Percentiles rank a stretch among this genome's conserved stretches.
Evolutionary conservation across 2,329 filamentous ascomycete species (phyloP).

Genomic region (Fusarium chaquense): DNA sequence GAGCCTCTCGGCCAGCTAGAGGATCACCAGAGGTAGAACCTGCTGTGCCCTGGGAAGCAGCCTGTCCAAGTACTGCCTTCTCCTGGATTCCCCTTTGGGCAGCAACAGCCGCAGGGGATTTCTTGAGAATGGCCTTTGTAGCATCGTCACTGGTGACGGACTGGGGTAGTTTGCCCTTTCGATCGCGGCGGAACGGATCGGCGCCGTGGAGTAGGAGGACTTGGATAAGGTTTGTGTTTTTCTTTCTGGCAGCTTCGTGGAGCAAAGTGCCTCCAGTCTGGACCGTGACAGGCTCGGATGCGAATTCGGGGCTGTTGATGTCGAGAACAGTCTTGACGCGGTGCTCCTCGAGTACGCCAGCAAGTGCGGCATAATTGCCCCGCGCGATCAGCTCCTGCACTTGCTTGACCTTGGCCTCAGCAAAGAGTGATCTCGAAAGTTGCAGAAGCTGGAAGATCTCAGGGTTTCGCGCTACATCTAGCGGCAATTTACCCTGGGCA

Average conservation of each 20-base stretch:
- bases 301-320: constrained; percentile 91
- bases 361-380: constrained; percentile 81
- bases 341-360: constrained; percentile 84
- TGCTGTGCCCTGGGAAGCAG: constrained; percentile 66
- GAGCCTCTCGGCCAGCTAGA: constrained; percentile 82
- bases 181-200: constrained; percentile 94
- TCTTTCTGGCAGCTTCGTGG: constrained; percentile 91
- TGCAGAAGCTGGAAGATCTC: constrained; percentile 97
- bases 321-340: constrained; percentile 88
- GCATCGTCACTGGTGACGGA: constrained; percentile 96
- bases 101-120: constrained; percentile 91
- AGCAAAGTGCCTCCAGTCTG: constrained; percentile 91
- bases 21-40: constrained; percentile 68
- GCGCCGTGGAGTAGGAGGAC: constrained; percentile 92
- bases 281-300: constrained; percentile 80
- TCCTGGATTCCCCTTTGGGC: constrained; percentile 97
- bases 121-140: constrained; percentile 89
- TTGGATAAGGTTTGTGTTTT: constrained; percentile 88
- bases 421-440: constrained; percentile 87
- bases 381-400: constrained; percentile 82
- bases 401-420: constrained; percentile 85
- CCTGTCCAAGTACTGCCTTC: constrained; percentile 90
- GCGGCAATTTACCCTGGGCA: constrained; percentile 82
- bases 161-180: constrained; percentile 94
- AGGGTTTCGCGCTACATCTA: constrained; percentile 90